Evolutionary conservation across 352 stramenopile genomes (phyloP).

Genomic region (Phytophthora citrophthora): DNA sequence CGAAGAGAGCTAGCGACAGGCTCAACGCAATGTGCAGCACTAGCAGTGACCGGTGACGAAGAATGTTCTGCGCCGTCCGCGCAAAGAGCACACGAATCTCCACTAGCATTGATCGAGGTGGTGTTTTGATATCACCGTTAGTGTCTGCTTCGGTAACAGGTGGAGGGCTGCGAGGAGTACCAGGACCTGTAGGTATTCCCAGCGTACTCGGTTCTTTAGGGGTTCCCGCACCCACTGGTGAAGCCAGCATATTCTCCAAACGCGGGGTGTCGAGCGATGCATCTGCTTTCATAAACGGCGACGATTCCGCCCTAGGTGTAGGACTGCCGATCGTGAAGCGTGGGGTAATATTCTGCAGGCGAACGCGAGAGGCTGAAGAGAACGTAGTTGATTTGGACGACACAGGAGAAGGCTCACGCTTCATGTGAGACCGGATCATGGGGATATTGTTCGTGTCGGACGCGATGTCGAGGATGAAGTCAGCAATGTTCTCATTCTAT

Average conservation of each 20-base stretch:
- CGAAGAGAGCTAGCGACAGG: slow-evolving; percentile 64
- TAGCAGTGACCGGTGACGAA: slow-evolving; percentile 76
- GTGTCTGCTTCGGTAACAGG: slow-evolving; percentile 12
- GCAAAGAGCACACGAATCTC: slow-evolving; percentile 76
- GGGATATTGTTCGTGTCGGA: slow-evolving; percentile 68
- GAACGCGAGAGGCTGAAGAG: not conserved
- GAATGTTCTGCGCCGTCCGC: slow-evolving; percentile 72
- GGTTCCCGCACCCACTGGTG: slow-evolving; percentile 17
- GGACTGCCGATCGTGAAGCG: slow-evolving; percentile 43
- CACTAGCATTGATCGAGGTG: slow-evolving; percentile 53
- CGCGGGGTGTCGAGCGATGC: slow-evolving; percentile 52
- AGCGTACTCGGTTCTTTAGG: slow-evolving; percentile 18
- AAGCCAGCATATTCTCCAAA: slow-evolving; percentile 42
- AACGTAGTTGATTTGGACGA: slow-evolving; percentile 9
- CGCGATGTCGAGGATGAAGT: slow-evolving; percentile 84
- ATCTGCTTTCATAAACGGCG: slow-evolving; percentile 64
- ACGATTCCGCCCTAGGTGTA: slow-evolving; percentile 40
- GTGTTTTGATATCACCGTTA: slow-evolving; percentile 12
- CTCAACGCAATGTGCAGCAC: slow-evolving; percentile 70
- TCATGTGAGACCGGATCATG: slow-evolving; percentile 59
- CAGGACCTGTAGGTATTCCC: slow-evolving; percentile 25
- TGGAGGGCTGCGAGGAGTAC: slow-evolving; percentile 34
- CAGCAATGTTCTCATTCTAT: slow-evolving; percentile 80
- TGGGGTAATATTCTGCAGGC: slow-evolving; percentile 21
- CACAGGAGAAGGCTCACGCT: slow-evolving; percentile 31